phyloP scores from a whole-genome alignment of 202 grass and related monocot genomes.

The Saccharum hybrid region DNA sequence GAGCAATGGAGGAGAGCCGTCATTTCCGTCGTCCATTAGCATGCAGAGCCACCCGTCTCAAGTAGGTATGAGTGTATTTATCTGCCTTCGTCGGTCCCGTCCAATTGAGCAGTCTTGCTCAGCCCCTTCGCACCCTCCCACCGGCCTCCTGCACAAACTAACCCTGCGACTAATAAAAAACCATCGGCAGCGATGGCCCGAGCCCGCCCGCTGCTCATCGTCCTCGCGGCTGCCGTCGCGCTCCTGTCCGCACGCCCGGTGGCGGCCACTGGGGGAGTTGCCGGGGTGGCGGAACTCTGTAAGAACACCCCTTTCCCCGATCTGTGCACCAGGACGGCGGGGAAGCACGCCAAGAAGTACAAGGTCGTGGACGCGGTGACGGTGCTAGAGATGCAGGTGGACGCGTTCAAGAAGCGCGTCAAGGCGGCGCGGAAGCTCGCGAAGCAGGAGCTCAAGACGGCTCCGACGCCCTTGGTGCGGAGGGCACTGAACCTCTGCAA shows the following conservation, averaged over 20 bases:
- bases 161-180: neutral
- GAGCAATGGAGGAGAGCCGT: neutral
- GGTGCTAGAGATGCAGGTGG: conserved; percentile 55
- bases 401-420: conserved; percentile 23
- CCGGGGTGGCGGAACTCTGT: conserved; percentile 38
- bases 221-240: neutral
- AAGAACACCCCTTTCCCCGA: conserved; percentile 39
- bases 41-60: neutral
- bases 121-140: neutral
- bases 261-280: neutral
- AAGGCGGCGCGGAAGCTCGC: neutral
- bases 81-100: neutral
- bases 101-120: neutral
- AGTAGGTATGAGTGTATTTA: conserved; percentile 12
- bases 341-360: neutral
- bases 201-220: neutral
- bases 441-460: neutral
- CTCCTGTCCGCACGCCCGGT: neutral
- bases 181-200: conserved; percentile 34
- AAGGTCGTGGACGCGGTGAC: neutral
- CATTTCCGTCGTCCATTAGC: conserved; percentile 37
- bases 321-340: conserved; percentile 22
- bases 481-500: conserved; percentile 23
- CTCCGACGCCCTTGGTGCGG: neutral
- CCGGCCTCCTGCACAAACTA: neutral